Conservation (phyloP, 208 protist species). For the Leishmania tropica region DNA sequence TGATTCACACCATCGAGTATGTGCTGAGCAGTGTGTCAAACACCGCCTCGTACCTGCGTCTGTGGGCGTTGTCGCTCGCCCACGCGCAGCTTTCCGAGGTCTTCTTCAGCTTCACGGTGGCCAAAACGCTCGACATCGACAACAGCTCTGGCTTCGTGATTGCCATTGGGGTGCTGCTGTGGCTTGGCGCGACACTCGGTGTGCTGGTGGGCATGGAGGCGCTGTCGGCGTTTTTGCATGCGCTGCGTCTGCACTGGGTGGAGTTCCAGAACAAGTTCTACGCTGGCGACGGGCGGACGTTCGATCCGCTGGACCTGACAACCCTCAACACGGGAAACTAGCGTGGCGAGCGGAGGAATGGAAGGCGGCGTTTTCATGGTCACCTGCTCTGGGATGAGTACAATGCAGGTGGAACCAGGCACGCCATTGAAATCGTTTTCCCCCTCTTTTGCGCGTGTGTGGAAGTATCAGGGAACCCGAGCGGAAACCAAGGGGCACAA, state of each 20-base stretch:
- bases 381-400: neutral
- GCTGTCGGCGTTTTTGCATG: slow-evolving; percentile 99
- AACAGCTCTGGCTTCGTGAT: slow-evolving; percentile 68
- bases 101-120: slow-evolving; percentile 83
- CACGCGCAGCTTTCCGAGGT: slow-evolving; percentile 97
- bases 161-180: slow-evolving; percentile 91
- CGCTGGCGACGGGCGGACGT: slow-evolving; percentile 84
- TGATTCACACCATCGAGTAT: slow-evolving; percentile 99
- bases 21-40: slow-evolving; percentile 99
- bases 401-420: neutral
- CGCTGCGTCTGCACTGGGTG: slow-evolving; percentile 97
- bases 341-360: neutral
- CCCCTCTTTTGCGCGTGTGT: neutral
- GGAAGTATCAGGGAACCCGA: neutral
- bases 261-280: slow-evolving; percentile 99
- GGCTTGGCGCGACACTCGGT: slow-evolving; percentile 93
- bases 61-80: slow-evolving; percentile 99
- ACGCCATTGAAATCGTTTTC: neutral
- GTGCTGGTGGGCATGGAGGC: slow-evolving; percentile 99
- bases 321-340: slow-evolving; percentile 19
- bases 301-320: slow-evolving; percentile 48
- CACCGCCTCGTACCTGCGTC: slow-evolving; percentile 99
- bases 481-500: neutral
- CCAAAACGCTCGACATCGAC: slow-evolving; percentile 48
- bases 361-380: neutral